Base-by-base conservation (phyloP, 192 early-diverging fungal genomes). In the Podila clonocystis region DNA sequence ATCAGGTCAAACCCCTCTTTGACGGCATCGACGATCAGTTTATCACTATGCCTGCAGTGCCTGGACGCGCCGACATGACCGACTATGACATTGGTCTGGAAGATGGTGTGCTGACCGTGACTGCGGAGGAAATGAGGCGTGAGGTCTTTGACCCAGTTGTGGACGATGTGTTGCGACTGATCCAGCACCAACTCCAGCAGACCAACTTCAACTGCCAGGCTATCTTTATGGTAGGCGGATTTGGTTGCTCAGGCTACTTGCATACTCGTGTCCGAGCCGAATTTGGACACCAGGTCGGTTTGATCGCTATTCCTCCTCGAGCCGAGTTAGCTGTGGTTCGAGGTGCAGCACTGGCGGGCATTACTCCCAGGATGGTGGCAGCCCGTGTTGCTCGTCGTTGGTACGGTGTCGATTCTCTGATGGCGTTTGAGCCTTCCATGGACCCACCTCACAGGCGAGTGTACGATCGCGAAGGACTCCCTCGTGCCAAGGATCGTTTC, bases 61-160 rank as follows among this genome's bases (percentile, higher is more conserved):
- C 83, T 20, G 85, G 83, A 7, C 50, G 86, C 6, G 82, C 82
- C 31, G 70, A 62, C 13, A 33, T 83, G 49, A 78, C 78, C 1
- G 74, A 85, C 33, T 74, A 82, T 62, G 59, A 72, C 29, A 69
- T 74, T 58, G 86, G 84, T 19, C 58, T 84, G 34, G 84, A 87
- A 57, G 76, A 84, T 41, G 89, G 86, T 22, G 74, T 79, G 29
- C 63, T 90, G 12, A 83, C 82, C 45, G 63, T 88, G 20, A 79
- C 85, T 9, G 86, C 85, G 2, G 75, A 79, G 45, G 86, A 87
- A 20, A 59, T 85, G 58, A 85, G 84, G 33, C 82, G 78, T 38
- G 84, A 88, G 45, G 85, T 90, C 24, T 90, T 90, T 85, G 87
- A 88, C 50, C 87, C 86, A 19, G 87, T 89, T 22, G 68, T 90